These are phyloP conservation scores for Aspergillus bridgeri DNA, from an alignment of 495 filamentous ascomycete genomes.

Conservation along the genomic window DNA sequence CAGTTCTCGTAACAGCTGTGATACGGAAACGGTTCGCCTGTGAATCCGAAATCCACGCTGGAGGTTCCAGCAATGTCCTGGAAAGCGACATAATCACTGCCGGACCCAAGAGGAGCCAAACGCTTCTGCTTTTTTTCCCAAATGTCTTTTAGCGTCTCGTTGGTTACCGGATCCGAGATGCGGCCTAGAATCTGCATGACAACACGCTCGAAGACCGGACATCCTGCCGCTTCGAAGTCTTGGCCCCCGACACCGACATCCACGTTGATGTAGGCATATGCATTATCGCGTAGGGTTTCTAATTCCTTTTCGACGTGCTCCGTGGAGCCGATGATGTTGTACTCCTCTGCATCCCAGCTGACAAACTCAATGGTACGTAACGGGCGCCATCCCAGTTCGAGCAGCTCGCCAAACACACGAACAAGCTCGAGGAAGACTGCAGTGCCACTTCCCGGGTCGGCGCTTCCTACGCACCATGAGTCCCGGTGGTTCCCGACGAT, in stretches of 20 bases:
- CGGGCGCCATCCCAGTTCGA: constrained; percentile 78
- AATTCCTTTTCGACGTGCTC: constrained; percentile 81
- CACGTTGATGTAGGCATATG: constrained; percentile 86
- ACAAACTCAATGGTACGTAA: constrained; percentile 89
- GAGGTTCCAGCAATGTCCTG: constrained; percentile 91
- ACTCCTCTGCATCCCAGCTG: constrained; percentile 91
- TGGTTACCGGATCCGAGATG: constrained; percentile 66
- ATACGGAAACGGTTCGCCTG: constrained; percentile 64
- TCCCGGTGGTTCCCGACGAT: constrained; percentile 94
- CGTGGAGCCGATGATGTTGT: constrained; percentile 91
- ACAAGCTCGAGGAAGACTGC: constrained; percentile 87
- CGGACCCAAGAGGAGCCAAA: constrained; percentile 66
- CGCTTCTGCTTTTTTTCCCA: constrained; percentile 67
- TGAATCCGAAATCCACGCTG: constrained; percentile 82
- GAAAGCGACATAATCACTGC: constrained; percentile 89
- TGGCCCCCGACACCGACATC: constrained; percentile 77
- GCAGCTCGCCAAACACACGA: constrained; percentile 73
- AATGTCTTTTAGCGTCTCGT: constrained; percentile 67
- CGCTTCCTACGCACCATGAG: constrained; percentile 86
- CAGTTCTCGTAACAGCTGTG: constrained; percentile 87
- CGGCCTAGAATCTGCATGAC: constrained; percentile 70
- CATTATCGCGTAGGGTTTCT: constrained; percentile 55
- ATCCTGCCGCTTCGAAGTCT: constrained; percentile 70
- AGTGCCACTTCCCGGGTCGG: constrained; percentile 82
- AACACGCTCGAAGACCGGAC: constrained; percentile 70